These are phyloP conservation scores for Colletotrichum godetiae DNA, from an alignment of 2,329 filamentous ascomycete genomes.

Conservation along the genomic window DNA sequence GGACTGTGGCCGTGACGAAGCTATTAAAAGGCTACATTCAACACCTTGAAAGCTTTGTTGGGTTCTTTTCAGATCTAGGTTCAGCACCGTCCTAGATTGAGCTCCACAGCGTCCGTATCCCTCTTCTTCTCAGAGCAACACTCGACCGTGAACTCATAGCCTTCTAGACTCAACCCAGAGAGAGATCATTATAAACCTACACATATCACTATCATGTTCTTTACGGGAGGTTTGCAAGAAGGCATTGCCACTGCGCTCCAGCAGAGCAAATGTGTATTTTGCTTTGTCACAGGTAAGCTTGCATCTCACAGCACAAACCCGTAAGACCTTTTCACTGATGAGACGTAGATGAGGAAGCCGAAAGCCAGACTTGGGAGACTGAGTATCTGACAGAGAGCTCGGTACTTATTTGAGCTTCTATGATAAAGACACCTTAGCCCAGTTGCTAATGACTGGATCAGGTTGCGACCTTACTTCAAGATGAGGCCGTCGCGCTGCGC, in stretches of 20 bases:
- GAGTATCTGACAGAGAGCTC: constrained; percentile 71
- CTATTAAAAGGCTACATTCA: not conserved
- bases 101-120: not conserved
- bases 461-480: constrained; percentile 16
- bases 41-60: not conserved
- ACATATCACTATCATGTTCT: constrained; percentile 76
- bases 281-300: constrained; percentile 80
- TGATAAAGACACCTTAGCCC: too few species aligned
- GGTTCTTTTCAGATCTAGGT: not conserved
- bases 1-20: not conserved
- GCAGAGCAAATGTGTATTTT: constrained; percentile 81
- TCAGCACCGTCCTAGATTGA: not conserved
- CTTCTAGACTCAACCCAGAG: not conserved
- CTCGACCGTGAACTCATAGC: not conserved
- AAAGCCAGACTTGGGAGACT: constrained; percentile 79
- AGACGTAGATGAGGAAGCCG: constrained; percentile 71
- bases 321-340: not conserved
- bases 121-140: not conserved
- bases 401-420: constrained; percentile 51
- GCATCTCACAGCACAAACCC: not conserved
- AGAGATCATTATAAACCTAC: not conserved
- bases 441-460: not conserved
- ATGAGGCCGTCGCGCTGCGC: constrained; percentile 75
- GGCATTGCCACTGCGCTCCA: constrained; percentile 82
- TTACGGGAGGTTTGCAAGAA: constrained; percentile 81